Evolutionary conservation across 768 basidiomycete species (phyloP), one percentile per base, ranked within the genome.

Genomic region (Lactarius hatsudake): DNA sequence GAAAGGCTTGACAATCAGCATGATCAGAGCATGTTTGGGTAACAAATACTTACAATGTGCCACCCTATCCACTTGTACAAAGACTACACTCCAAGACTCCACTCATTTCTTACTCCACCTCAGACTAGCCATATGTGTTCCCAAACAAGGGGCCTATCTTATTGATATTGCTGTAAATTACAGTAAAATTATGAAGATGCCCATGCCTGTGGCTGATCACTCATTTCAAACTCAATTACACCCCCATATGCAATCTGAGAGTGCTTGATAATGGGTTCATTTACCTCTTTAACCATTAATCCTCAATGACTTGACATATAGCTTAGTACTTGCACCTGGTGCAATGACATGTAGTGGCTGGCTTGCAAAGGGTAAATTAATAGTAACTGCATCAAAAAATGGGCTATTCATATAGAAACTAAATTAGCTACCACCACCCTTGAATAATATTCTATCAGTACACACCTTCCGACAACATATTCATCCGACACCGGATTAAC

Each of bases 401-500:
- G 84, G 84, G n/a, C 81, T 79, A 51, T 10, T 26, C 3, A 15
- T 5, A 34, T 13, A 43, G 18, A 32, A n/a, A 9, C 34, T 9
- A 40, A 7, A 23, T 55, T 34, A 23, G n/a, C 28, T n/a, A 38
- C 15, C 18, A 40, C 13, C 18, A 13, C 38, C 13, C 42, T 28
- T 43, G 3, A 36, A 26, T 36, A 20, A 45, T 23, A 61, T 30
- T 48, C 57, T 48, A 34, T 5, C 10, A 12, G 13, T 26, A 80
- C 83, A 54, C 73, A 88, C 89, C 86, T 86, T 69, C 91, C 92
- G 56, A 94, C 80, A 64, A 92, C 80, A 68, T 93, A 94, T 72
- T 86, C 84, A 2, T 84, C 86, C 0, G 88, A 89, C 0, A 88
- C 88, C 0, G 92, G 92, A 73, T 93, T 88, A 48, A 93, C 90